phyloP scores from a whole-genome alignment of 371 early-diverging fungal genomes.

The Apophysomyces elegans region DNA sequence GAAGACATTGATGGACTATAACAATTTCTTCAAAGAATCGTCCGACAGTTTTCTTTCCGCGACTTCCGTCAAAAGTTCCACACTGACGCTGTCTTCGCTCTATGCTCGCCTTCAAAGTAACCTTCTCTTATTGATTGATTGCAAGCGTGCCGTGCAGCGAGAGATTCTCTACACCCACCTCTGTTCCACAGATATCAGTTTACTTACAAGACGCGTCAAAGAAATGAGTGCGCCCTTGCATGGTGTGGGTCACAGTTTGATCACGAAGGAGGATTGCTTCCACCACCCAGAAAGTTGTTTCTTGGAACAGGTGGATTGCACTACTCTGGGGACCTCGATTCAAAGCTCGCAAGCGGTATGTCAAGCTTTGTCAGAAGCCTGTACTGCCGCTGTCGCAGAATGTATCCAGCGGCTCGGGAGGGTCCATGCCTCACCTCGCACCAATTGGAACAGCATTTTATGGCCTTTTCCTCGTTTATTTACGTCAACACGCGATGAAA shows the following conservation, averaged over 20 bases:
- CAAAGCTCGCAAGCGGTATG: conserved; percentile 10
- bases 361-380: conserved; percentile 12
- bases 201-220: conserved; percentile 23
- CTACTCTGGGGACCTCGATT: neutral
- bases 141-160: conserved; percentile 41
- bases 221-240: conserved; percentile 28
- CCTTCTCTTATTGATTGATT: conserved; percentile 32
- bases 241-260: conserved; percentile 34
- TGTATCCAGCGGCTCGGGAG: conserved; percentile 11
- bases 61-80: neutral
- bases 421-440: conserved; percentile 28
- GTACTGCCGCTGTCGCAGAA: conserved; percentile 12
- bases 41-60: conserved; percentile 28
- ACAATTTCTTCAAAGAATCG: conserved; percentile 35
- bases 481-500: conserved; percentile 1
- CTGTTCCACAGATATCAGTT: conserved; percentile 33
- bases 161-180: conserved; percentile 32
- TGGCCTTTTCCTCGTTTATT: conserved; percentile 46
- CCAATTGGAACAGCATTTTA: conserved; percentile 29
- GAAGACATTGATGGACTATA: conserved; percentile 29
- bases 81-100: conserved; percentile 19
- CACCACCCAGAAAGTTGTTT: neutral
- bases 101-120: conserved; percentile 26
- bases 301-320: neutral
- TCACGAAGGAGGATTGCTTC: conserved; percentile 24